Percentiles rank a stretch among this genome's conserved stretches.
Conservation (phyloP, 2,329 filamentous ascomycete genomes). For the Hypoxylon rubiginosum region DNA sequence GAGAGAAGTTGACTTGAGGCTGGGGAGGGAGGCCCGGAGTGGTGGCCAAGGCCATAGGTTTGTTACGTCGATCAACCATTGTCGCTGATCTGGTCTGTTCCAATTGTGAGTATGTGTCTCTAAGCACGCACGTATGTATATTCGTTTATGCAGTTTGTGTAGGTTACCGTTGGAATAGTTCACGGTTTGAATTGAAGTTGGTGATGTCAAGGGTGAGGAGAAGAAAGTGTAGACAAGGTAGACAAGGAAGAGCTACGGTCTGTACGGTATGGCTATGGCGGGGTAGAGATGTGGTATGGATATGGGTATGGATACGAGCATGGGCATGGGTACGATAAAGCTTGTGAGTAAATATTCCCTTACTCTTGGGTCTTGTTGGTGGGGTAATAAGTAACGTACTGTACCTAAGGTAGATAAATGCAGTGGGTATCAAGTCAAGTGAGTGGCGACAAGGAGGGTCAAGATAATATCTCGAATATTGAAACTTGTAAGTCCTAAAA, state of each 20-base stretch:
- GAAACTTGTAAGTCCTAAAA: too few relatives aligned
- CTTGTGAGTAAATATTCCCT: slow-evolving; percentile 31
- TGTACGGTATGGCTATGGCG: too few relatives aligned
- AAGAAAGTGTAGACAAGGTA: too few relatives aligned
- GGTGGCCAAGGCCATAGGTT: slow-evolving; percentile 80
- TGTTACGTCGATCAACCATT: slow-evolving; percentile 89
- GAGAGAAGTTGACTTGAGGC: slow-evolving; percentile 79
- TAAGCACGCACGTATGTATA: neutral
- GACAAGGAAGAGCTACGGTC: neutral
- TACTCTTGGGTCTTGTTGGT: slow-evolving; percentile 33
- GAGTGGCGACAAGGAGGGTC: neutral
- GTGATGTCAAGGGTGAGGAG: neutral
- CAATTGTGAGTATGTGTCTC: neutral
- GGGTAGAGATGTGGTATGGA: slow-evolving; percentile 11
- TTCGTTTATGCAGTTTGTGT: neutral
- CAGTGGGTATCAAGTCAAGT: neutral
- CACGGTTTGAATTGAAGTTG: neutral
- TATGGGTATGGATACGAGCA: slow-evolving; percentile 11
- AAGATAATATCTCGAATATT: too few relatives aligned
- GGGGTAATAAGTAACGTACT: slow-evolving; percentile 27
- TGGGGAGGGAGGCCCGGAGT: slow-evolving; percentile 81
- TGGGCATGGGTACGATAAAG: neutral
- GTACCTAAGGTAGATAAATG: neutral
- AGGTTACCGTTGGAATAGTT: neutral
- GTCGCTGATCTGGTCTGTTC: slow-evolving; percentile 12